Evolutionary conservation across 805 yeast genomes (phyloP).

Genomic region (Kodamaea fukazawae): DNA sequence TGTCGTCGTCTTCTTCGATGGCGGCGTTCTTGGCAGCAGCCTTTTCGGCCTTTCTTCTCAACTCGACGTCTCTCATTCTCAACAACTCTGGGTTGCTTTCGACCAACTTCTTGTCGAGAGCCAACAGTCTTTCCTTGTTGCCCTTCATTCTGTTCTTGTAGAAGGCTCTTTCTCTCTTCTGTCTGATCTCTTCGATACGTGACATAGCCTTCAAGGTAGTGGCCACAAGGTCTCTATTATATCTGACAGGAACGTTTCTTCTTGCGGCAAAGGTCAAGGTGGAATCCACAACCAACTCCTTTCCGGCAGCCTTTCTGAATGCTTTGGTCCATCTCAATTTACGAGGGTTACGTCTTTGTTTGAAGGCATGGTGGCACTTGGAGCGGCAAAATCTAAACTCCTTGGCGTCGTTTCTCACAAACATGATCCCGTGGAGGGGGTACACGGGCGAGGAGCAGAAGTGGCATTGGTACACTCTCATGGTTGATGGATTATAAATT

Average conservation of each 20-base stretch:
- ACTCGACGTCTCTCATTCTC: conserved; percentile 90
- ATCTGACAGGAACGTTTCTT: conserved; percentile 96
- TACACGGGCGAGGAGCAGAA: conserved; percentile 97
- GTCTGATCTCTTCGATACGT: conserved; percentile 93
- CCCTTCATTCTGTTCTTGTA: conserved; percentile 99
- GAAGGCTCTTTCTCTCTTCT: conserved; percentile 96
- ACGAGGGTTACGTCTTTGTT: conserved; percentile 97
- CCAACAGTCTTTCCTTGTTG: conserved; percentile 82
- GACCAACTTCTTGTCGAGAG: conserved; percentile 82
- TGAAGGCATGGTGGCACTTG: conserved; percentile 95
- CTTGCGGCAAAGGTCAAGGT: conserved; percentile 95
- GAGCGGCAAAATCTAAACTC: conserved; percentile 97
- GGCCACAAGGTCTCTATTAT: conserved; percentile 93
- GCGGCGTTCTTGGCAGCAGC: conserved; percentile 56
- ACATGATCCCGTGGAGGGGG: conserved; percentile 83
- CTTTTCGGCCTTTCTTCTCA: conserved; percentile 72
- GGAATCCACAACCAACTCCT: conserved; percentile 95
- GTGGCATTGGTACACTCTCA: conserved; percentile 91
- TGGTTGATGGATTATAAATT: conserved; percentile 22
- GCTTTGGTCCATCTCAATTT: conserved; percentile 98
- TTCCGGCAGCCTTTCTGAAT: conserved; percentile 98
- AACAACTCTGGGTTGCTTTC: conserved; percentile 85
- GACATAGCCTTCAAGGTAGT: conserved; percentile 94
- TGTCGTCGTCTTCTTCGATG: conserved; percentile 42
- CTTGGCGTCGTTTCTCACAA: conserved; percentile 96